Conservation (phyloP, 805 yeast species). For the Aciculoconidium aculeatum region DNA sequence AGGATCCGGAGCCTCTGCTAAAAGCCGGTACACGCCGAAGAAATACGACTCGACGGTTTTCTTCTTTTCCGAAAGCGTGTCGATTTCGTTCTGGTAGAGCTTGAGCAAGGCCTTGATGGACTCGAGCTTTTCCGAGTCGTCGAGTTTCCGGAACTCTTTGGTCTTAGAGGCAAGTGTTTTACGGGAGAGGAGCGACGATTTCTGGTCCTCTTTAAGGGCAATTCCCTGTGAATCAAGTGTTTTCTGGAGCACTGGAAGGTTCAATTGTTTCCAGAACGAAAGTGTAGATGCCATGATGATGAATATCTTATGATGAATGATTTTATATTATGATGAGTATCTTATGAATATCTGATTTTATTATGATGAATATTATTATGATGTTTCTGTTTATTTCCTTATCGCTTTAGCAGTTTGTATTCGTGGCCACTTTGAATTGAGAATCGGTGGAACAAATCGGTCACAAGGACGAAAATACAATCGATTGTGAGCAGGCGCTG, state of each 20-base stretch:
- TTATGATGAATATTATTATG: too few species aligned
- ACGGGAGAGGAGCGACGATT: constrained; percentile 60
- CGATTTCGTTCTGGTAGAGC: constrained; percentile 84
- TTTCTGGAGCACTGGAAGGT: constrained; percentile 63
- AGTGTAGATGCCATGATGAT: too few species aligned
- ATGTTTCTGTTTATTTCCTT: too few species aligned
- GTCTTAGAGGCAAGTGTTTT: constrained; percentile 77
- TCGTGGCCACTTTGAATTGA: too few species aligned
- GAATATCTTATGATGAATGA: too few species aligned
- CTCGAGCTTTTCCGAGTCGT: constrained; percentile 58
- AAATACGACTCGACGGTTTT: constrained; percentile 70
- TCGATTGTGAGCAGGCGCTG: too few species aligned
- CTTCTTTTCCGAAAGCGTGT: constrained; percentile 68
- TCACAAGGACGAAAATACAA: too few species aligned
- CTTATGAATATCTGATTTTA: too few species aligned
- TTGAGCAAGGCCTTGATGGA: constrained; percentile 65
- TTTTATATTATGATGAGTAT: too few species aligned
- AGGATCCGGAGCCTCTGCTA: constrained; percentile 94
- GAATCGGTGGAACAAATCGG: too few species aligned
- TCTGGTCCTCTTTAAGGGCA: constrained; percentile 66
- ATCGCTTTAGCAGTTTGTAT: too few species aligned
- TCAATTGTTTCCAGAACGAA: too few species aligned
- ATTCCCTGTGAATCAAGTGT: constrained; percentile 70
- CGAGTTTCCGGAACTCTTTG: constrained; percentile 74
- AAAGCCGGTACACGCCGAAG: constrained; percentile 63